Conservation (phyloP, 2,329 filamentous ascomycete genomes). For the Talaromyces sp. region DNA sequence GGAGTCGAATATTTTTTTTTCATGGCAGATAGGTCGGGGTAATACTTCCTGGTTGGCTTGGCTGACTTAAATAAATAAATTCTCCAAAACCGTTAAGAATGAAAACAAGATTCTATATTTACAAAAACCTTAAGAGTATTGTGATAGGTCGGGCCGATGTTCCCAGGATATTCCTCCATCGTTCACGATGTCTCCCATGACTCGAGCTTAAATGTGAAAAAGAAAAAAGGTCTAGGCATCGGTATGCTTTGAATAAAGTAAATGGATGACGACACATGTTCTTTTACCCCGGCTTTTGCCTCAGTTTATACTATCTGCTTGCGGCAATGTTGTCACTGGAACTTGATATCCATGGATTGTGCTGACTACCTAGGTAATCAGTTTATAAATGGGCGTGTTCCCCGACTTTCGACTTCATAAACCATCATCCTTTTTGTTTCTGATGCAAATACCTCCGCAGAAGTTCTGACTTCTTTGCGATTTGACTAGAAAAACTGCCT, state of each 20-base stretch:
- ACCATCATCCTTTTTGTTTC: background rate
- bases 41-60: background rate
- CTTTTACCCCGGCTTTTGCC: background rate
- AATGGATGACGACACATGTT: constrained; percentile 1
- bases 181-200: background rate
- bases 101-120: background rate
- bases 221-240: background rate
- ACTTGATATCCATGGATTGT: background rate
- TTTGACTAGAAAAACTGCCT: too few species aligned
- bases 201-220: background rate
- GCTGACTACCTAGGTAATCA: background rate
- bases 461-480: too few species aligned
- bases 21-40: background rate
- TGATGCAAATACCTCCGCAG: background rate
- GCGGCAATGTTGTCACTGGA: background rate
- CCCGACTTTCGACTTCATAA: background rate
- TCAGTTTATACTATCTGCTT: background rate
- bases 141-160: background rate
- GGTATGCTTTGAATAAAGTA: background rate
- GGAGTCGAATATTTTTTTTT: background rate
- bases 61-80: background rate
- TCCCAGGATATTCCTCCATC: background rate
- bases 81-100: background rate
- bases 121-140: too few species aligned
- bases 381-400: background rate